Conservation (phyloP, 805 yeast genomes). For the Dipodascopsis uninucleata region DNA sequence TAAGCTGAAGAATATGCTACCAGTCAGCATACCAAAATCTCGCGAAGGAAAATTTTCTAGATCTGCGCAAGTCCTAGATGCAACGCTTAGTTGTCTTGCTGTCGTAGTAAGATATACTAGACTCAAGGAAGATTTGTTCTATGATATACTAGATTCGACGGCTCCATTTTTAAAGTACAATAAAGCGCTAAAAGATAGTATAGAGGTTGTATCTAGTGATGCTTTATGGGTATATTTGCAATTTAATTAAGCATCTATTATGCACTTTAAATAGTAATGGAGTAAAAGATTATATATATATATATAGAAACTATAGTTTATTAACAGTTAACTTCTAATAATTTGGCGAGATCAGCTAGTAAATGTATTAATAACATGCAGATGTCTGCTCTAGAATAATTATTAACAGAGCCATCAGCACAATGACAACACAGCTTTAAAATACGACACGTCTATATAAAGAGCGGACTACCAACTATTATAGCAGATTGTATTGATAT, state of each 20-base stretch:
- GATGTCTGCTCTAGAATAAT: not conserved
- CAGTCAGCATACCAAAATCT: conserved; percentile 13
- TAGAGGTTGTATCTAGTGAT: conserved; percentile 16
- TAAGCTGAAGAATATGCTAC: conserved; percentile 10
- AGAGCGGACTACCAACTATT: no score
- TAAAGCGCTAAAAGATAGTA: conserved; percentile 5
- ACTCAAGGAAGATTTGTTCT: conserved; percentile 11
- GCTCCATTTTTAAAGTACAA: conserved; percentile 11
- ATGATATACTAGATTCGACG: conserved; percentile 6
- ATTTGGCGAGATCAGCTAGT: not conserved
- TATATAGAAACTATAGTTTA: no score
- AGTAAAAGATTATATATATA: no score
- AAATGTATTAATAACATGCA: not conserved
- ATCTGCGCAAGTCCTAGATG: conserved; percentile 14
- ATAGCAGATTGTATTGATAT: no score
- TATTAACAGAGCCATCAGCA: no score
- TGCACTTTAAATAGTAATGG: not conserved
- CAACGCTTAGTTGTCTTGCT: conserved; percentile 8
- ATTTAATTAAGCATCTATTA: no score
- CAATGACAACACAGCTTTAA: not conserved
- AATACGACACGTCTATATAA: conserved; percentile 1
- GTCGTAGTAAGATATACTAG: conserved; percentile 13
- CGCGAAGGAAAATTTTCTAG: conserved; percentile 25
- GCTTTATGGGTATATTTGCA: conserved; percentile 20
- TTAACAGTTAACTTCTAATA: no score